Conservation (phyloP, 2,329 filamentous ascomycete species). For the Arthrobotrys conoides region DNA sequence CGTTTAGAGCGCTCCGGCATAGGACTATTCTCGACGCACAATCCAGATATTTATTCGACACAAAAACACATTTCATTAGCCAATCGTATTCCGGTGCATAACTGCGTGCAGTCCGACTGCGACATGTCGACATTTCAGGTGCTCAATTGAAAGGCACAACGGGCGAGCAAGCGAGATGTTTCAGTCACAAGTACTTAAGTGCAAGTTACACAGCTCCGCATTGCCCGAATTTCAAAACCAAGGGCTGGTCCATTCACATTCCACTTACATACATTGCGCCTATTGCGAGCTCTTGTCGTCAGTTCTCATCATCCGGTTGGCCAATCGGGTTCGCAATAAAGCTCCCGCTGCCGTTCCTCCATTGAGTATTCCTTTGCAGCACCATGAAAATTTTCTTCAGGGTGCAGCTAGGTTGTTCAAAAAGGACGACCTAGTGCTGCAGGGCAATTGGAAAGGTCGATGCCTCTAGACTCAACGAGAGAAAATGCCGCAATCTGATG, state of each 20-base stretch:
- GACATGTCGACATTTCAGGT: neutral
- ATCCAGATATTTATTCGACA: neutral
- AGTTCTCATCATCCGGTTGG: neutral
- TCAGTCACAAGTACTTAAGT: no score
- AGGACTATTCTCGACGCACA: neutral
- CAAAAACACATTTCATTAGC: neutral
- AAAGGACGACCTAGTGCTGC: neutral
- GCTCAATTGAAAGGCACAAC: no score
- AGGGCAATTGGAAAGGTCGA: neutral
- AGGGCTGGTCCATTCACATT: neutral
- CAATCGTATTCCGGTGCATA: neutral
- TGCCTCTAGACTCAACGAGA: neutral
- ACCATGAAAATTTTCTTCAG: conserved; percentile 4
- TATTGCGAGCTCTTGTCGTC: conserved; percentile 1
- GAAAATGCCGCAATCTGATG: neutral
- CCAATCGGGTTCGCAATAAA: conserved; percentile 7
- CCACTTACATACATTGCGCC: neutral
- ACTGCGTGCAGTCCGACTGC: neutral
- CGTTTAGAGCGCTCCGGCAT: neutral
- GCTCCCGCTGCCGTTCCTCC: neutral
- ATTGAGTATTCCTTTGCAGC: conserved; percentile 3
- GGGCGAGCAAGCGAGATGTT: neutral
- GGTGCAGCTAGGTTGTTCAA: neutral
- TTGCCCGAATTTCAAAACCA: neutral
- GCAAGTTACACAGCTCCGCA: neutral